Base-by-base conservation (phyloP, 2,329 filamentous ascomycete species). In the Colletotrichum sp. region DNA sequence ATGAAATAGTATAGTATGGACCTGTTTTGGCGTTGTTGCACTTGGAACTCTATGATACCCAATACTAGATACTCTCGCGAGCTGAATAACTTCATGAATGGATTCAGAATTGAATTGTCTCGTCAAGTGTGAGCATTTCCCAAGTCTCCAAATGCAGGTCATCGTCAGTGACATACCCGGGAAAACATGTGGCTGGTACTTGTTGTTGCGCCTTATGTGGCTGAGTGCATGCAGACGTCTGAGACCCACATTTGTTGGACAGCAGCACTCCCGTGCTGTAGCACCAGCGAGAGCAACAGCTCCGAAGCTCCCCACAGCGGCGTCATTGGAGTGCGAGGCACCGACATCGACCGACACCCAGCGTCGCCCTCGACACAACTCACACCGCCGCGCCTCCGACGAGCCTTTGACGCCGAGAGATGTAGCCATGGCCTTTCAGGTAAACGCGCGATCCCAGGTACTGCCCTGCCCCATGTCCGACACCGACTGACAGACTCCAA, bases 291-390 rank as follows among this genome's bases (percentile, higher is more conserved):
- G 55, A n/a, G 60, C 73, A 58, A 43, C 58, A 76, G 70, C 73
- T 75, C 70, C 55, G 73, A 73, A 79, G 78, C 76, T 78, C 76
- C 76, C 76, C 71, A 76, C 66, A 76, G 71, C 78, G 66, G 80
- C 82, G 81, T 82, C 81, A 80, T 83, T 72, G 70, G 73, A 76
- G 73, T 58, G 36, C 73, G 70, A 76, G 58, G 70, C 73, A 76
- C 65, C 70, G 73, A 76, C 64, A 66, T 65, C 32, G 61, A 75
- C 66, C 73, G 60, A 65, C 64, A 76, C 68, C 48, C 58, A 71
- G 21, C 58, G 34, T 38, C 43, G 43, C 32, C 36, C 61, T 36
- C 38, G 21, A 21, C 36, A 15, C 65, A 26, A 56, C 66, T 43
- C 38, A 12, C 38, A 48, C 48, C 38, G 18, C 34, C 32, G 66